phyloP scores from a whole-genome alignment of 1,284 basidiomycete genomes.

The Peniophora sp. region DNA sequence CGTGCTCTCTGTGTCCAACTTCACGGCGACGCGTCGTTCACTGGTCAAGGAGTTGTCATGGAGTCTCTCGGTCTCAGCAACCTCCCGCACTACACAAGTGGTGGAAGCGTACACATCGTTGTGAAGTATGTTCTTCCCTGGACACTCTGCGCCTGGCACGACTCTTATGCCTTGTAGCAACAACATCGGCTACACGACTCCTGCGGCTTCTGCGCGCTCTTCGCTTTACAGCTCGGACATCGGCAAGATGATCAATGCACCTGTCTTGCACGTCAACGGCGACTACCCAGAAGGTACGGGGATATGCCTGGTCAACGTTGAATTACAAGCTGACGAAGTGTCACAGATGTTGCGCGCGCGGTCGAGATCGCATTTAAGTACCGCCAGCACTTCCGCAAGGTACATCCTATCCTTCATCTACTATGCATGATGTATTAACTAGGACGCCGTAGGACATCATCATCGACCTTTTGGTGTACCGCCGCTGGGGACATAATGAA shows the following conservation, averaged over 20 bases:
- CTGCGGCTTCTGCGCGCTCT: constrained; percentile 73
- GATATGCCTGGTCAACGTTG: constrained; percentile 1
- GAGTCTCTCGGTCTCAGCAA: constrained; percentile 79
- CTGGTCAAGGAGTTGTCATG: constrained; percentile 87
- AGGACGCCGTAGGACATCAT: constrained; percentile 56
- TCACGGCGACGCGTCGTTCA: constrained; percentile 86
- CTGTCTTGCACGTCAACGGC: constrained; percentile 87
- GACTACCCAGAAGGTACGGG: constrained; percentile 76
- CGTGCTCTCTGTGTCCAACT: constrained; percentile 83
- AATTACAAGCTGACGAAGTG: not conserved
- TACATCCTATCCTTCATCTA: constrained; percentile 10
- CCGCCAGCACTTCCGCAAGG: constrained; percentile 76
- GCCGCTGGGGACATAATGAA: constrained; percentile 87
- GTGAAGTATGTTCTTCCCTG: constrained; percentile 61
- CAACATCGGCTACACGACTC: constrained; percentile 88
- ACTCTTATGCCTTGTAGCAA: not conserved
- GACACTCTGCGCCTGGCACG: constrained; percentile 1
- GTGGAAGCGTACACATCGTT: constrained; percentile 85
- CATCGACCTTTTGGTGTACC: constrained; percentile 82
- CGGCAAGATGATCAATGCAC: constrained; percentile 85
- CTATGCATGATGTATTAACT: not conserved
- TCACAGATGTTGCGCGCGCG: constrained; percentile 66
- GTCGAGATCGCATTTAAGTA: constrained; percentile 79
- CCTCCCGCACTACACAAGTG: constrained; percentile 82
- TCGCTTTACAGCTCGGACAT: constrained; percentile 85